Base-by-base conservation (phyloP, 139 green algal genomes). In the Tetradesmus obliquus region DNA sequence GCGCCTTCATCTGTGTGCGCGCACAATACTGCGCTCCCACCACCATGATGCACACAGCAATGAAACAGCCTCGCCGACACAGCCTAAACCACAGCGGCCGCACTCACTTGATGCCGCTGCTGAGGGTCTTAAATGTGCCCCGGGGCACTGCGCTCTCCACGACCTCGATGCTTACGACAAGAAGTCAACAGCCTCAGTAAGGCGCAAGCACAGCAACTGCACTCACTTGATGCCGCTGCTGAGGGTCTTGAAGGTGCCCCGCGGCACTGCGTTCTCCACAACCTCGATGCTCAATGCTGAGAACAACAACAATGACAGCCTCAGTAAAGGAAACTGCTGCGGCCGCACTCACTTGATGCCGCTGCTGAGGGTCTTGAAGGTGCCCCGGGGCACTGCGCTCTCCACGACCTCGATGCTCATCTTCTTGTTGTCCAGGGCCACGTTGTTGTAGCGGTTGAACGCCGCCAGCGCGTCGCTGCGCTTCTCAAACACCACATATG, bases 361-460 rank as follows among this genome's bases (percentile, higher is more conserved):
- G 82, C 88, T 94, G 82, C 86, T 89, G 20, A 96, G 93, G 3
- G 89, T 95, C 15, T 82, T 87, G 79, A 92, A 82, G 57, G 80
- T 92, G 15, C 88, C 84, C 0, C 84, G 86, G 20, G 88, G 87
- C 55, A 83, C 85, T 72, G 88, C 62, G 19, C 54, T 72, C 51
- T 94, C 81, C 80, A 96, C 95, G 17, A 97, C 82, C 84, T 95
- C 87, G 51, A 97, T 96, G 24, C 91, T 76, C 94, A 97, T 96
- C 5, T 93, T 81, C 91, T 95, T 93, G 57, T 92, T 93, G 84
- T 97, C 95, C 69, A 97, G 91, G 20, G 93, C 79, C 51, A 97
- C 91, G 69, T 89, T 88, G 87, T 97, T 94, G 94, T 97, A 97
- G 79, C 84, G 86, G 55, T 94, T 74, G 86, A 95, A 84, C 2